phyloP scores from a whole-genome alignment of 331 rosid genomes.

The Spiraea crenata region DNA sequence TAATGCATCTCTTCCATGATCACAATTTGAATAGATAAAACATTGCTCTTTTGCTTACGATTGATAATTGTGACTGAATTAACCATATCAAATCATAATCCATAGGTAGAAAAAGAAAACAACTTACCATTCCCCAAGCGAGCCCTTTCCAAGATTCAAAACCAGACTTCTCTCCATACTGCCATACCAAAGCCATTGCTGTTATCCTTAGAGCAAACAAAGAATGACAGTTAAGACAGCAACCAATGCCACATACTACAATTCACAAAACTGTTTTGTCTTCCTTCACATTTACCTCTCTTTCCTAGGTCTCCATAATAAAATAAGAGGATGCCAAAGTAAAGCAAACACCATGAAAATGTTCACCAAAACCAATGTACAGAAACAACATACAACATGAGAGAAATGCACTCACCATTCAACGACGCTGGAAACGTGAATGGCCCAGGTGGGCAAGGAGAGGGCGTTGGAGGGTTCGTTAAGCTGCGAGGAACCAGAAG shows the following conservation, averaged over 20 bases:
- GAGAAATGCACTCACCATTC: slow-evolving; percentile 53
- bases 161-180: slow-evolving; percentile 74
- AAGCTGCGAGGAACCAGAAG: slow-evolving; percentile 40
- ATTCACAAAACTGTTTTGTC: not conserved
- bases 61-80: not conserved
- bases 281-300: not conserved
- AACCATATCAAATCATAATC: not conserved
- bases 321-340: not conserved
- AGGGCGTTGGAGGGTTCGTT: slow-evolving; percentile 87
- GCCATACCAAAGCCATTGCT: slow-evolving; percentile 98
- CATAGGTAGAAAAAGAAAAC: not conserved
- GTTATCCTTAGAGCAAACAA: slow-evolving; percentile 55
- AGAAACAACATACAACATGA: not conserved
- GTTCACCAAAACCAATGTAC: slow-evolving; percentile 2
- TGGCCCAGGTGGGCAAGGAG: slow-evolving; percentile 93
- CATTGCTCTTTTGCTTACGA: not conserved
- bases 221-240: not conserved
- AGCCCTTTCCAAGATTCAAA: slow-evolving; percentile 90
- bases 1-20: not conserved
- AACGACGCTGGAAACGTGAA: slow-evolving; percentile 84
- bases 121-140: slow-evolving; percentile 93
- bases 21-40: not conserved
- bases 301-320: not conserved
- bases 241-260: not conserved
- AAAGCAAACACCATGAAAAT: not conserved